These are phyloP conservation scores for Cavenderia fasciculata DNA, from an alignment of 78 protist genomes.

Conservation along the genomic window DNA sequence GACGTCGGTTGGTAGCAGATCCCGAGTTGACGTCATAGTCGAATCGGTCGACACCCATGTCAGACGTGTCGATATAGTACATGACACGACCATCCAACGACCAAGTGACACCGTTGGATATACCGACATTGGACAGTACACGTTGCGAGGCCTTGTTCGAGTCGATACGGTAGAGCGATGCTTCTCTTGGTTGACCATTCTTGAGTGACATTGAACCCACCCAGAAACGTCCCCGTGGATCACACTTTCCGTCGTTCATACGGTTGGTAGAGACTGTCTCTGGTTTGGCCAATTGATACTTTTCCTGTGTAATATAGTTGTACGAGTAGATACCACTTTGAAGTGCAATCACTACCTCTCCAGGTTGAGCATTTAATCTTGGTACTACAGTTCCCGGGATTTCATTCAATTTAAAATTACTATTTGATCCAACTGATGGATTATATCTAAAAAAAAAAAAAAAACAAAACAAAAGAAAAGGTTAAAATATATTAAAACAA, in stretches of 20 bases:
- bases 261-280: not conserved
- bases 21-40: conserved; percentile 11
- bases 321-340: conserved; percentile 8
- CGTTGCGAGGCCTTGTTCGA: not conserved
- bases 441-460: not conserved
- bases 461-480: not conserved
- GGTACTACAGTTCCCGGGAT: conserved; percentile 60
- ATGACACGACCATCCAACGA: not conserved
- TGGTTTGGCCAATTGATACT: conserved; percentile 10
- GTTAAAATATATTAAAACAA: not conserved
- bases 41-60: conserved; percentile 16
- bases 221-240: conserved; percentile 71
- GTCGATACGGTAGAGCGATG: conserved; percentile 23
- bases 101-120: conserved; percentile 78
- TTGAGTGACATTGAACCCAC: conserved; percentile 52
- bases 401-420: not conserved
- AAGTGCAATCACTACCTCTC: conserved; percentile 42
- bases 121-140: not conserved
- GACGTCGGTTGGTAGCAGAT: not conserved
- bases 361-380: conserved; percentile 1
- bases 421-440: not conserved
- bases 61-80: conserved; percentile 78
- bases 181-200: conserved; percentile 20
- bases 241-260: conserved; percentile 78
- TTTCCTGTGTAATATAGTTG: conserved; percentile 1